Base-by-base conservation (phyloP, 495 filamentous ascomycete genomes). In the Parachaetomium inaequale region DNA sequence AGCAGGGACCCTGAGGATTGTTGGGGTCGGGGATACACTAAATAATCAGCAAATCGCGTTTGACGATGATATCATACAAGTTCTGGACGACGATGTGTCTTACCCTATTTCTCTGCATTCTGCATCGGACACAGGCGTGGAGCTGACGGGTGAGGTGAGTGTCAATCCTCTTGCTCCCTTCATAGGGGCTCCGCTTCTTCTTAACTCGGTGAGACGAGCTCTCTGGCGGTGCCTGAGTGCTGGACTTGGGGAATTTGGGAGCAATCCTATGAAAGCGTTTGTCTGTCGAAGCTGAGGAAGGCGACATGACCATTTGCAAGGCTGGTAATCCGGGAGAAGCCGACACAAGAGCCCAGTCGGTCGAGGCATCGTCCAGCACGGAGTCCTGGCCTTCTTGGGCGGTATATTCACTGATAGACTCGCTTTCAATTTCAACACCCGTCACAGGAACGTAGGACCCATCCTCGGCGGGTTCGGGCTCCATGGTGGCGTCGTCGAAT, bases 61-160 rank as follows among this genome's bases (percentile, higher is more conserved):
- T 7, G 10, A 25, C 2, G n/a, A 11, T 45, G n/a, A 40, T 10
- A 4, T 23, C 17, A 31, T 15, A 4, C 5, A 5, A 14, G 15
- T 10, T 10, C 14, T 21, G 19, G 32, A 25, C 45, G 1, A 53
- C 21, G 25, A 51, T 17, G 23, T 7, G 3, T 58, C 66, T 52
- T 55, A 74, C 73, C 57, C 74, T 70, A 46, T 74, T 75, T 56
- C 74, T 68, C 38, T 76, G 74, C 68, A 75, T 74, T 11, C 71
- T 57, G 53, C 74, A 76, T 32, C 74, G 59, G 15, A 76, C 66
- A 31, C 74, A 76, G 17, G 74, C 72, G 45, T 73, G 70, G 8
- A 71, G 58, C 59, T 72, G 68, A 7, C 74, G 66, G 1, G 74
- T 76, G 7, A 73, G 55, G 28, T 70, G 63, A 2, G 73, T 75